A percentile compares a stretch with the other conserved stretches of the same genome.
phyloP scores from a whole-genome alignment of 106 monocot species.

The Phalaenopsis equestris region DNA sequence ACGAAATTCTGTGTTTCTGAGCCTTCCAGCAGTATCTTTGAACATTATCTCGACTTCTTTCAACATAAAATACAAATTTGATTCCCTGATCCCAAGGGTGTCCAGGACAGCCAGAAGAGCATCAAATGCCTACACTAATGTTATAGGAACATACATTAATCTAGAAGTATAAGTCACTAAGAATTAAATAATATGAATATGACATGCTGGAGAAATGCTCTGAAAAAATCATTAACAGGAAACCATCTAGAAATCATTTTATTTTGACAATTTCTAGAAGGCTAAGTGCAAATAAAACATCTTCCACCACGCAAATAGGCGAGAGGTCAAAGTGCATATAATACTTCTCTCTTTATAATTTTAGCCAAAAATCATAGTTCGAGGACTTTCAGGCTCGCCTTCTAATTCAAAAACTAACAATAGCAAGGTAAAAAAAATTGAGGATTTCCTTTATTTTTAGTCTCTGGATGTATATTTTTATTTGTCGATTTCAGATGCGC shows the following conservation, averaged over 20 bases:
- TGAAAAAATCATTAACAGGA: neutral
- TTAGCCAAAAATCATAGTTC: no score
- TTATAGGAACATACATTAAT: neutral
- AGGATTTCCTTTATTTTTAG: no score
- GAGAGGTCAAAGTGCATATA: neutral
- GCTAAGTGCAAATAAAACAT: conserved; percentile 2
- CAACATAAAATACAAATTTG: conserved; percentile 83
- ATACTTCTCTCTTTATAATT: no score
- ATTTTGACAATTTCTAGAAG: neutral
- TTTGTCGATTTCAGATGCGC: neutral
- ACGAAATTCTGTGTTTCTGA: conserved; percentile 5
- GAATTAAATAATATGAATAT: neutral
- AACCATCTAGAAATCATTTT: neutral
- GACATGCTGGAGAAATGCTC: neutral
- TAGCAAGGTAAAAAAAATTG: no score
- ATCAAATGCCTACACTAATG: conserved; percentile 70
- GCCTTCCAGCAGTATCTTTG: conserved; percentile 60
- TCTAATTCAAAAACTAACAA: no score
- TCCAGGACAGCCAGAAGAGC: conserved; percentile 63
- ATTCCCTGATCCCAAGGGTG: conserved; percentile 81
- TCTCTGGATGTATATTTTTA: neutral
- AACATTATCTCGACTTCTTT: conserved; percentile 67
- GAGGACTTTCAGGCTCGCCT: no score
- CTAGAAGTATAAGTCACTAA: neutral
- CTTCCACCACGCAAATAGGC: neutral